Conservation (phyloP, 1,139 yeast genomes). For the Blastobotrys illinoisensis region DNA sequence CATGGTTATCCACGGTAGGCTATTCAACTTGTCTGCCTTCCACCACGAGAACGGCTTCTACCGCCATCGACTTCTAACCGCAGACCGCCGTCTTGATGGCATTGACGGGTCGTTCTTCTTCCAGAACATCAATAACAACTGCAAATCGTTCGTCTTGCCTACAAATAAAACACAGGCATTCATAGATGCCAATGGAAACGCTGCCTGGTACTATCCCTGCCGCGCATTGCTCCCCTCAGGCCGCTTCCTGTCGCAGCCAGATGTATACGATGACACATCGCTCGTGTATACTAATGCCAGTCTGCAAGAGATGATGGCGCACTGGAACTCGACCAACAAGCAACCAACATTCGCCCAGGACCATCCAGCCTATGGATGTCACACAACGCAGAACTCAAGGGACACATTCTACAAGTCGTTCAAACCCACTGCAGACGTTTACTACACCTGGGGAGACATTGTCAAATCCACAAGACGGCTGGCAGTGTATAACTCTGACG, state of each 20-base stretch:
- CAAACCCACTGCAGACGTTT: conserved; percentile 57
- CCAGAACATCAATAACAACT: conserved; percentile 90
- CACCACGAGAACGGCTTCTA: conserved; percentile 5
- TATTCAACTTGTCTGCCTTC: conserved; percentile 52
- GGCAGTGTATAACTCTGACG: conserved; percentile 75
- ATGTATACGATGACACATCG: conserved; percentile 2
- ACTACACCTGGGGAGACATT: conserved; percentile 77
- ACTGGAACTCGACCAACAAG: not conserved
- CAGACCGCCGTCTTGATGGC: conserved; percentile 43
- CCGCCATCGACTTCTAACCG: not conserved
- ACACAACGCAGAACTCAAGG: conserved; percentile 58
- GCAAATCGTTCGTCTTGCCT: conserved; percentile 64
- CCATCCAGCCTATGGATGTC: conserved; percentile 43
- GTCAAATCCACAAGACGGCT: conserved; percentile 52
- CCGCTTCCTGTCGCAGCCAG: conserved; percentile 10
- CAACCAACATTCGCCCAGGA: not conserved
- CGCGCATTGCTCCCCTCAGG: conserved; percentile 27
- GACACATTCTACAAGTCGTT: conserved; percentile 57
- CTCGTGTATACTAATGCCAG: not conserved
- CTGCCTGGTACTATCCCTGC: conserved; percentile 92
- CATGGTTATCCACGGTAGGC: conserved; percentile 70
- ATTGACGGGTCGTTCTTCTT: conserved; percentile 76
- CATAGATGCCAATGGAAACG: conserved; percentile 40
- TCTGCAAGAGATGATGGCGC: not conserved
- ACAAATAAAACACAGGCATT: conserved; percentile 43